These are phyloP conservation scores for Auricularia sp. DNA, from an alignment of 768 basidiomycete species.

Conservation along the genomic window DNA sequence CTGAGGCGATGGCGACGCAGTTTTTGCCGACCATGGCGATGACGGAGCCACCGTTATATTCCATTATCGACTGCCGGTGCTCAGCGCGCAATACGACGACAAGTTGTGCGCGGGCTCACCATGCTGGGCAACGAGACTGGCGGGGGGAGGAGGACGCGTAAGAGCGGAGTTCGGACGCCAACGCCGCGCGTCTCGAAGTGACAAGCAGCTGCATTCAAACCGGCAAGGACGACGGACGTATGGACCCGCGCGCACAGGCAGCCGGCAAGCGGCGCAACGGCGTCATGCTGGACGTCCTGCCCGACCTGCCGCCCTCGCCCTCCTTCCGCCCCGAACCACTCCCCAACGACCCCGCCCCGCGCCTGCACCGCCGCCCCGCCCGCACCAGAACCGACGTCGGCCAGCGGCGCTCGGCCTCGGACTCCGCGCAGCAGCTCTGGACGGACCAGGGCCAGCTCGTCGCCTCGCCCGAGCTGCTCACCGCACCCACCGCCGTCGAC, in stretches of 20 bases:
- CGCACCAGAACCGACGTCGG: not conserved
- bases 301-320: not conserved
- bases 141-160: no score
- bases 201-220: no score
- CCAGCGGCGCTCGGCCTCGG: not conserved
- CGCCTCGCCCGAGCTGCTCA: not conserved
- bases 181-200: no score
- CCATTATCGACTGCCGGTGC: constrained; percentile 65
- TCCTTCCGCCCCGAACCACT: not conserved
- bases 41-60: constrained; percentile 94
- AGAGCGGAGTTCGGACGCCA: no score
- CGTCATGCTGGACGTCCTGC: not conserved
- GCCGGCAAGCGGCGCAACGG: not conserved
- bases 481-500: not conserved
- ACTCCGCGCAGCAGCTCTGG: not conserved
- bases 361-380: not conserved
- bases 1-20: constrained; percentile 96
- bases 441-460: not conserved
- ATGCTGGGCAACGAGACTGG: not conserved
- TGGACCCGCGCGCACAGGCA: no score
- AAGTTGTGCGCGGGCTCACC: not conserved
- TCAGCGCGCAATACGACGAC: not conserved
- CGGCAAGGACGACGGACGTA: no score
- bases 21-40: constrained; percentile 99
- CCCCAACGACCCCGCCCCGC: not conserved